These are phyloP conservation scores for Tuber magnatum DNA, from an alignment of 495 filamentous ascomycete species.

Conservation along the genomic window DNA sequence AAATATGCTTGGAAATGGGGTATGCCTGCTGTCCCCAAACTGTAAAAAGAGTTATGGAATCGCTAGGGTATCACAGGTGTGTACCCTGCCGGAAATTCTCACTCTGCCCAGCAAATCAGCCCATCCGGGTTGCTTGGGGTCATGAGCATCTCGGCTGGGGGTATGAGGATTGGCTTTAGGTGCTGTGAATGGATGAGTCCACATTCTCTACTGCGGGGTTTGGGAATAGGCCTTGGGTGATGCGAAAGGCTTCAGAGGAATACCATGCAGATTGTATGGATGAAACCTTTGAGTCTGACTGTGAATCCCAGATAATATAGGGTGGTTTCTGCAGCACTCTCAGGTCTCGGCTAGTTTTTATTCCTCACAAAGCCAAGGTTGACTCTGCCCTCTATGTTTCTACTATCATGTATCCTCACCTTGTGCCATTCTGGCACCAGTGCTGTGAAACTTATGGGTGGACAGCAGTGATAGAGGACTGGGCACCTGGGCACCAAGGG, in stretches of 20 bases:
- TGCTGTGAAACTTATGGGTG: constrained; percentile 9
- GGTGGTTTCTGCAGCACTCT: constrained; percentile 7
- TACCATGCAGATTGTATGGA: constrained; percentile 10
- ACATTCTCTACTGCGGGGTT: constrained; percentile 4
- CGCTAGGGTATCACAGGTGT: neutral
- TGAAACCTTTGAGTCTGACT: constrained; percentile 1
- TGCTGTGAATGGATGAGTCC: constrained; percentile 18
- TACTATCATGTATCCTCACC: constrained; percentile 6
- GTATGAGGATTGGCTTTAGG: neutral
- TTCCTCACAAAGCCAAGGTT: constrained; percentile 7
- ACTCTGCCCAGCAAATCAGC: neutral
- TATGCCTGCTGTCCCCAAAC: neutral
- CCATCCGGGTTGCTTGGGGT: neutral
- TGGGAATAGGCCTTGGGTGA: constrained; percentile 5
- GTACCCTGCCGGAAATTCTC: neutral
- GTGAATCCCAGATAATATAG: neutral
- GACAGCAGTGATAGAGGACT: constrained; percentile 7
- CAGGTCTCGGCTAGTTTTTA: constrained; percentile 1
- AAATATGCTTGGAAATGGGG: neutral
- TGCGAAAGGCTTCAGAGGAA: constrained; percentile 1
- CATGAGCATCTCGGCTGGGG: neutral
- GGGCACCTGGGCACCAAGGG: constrained; percentile 6
- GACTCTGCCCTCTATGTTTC: constrained; percentile 8
- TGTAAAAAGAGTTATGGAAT: neutral
- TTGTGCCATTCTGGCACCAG: constrained; percentile 18